Percentiles rank a stretch among this genome's conserved stretches.
These are phyloP conservation scores for Luzula sylvatica DNA, from an alignment of 176 grass and related monocot genomes.

Conservation along the genomic window DNA sequence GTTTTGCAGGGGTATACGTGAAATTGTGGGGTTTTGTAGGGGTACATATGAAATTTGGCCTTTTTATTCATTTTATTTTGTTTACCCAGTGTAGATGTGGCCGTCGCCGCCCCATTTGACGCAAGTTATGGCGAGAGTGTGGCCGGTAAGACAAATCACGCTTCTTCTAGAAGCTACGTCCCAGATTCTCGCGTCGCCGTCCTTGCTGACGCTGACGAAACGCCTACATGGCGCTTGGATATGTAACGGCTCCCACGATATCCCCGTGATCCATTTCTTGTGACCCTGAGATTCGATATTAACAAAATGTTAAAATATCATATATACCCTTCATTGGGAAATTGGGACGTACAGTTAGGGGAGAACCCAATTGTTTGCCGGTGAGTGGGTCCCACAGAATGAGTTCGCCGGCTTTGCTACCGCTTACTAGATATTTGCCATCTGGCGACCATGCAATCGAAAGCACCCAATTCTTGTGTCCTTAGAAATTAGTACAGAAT, in stretches of 20 bases:
- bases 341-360: slow-evolving; percentile 45
- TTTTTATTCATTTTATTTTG: too few relatives aligned
- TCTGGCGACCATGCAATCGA: slow-evolving; percentile 91
- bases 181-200: slow-evolving; percentile 95
- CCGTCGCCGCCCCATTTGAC: slow-evolving; percentile 97
- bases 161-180: slow-evolving; percentile 64
- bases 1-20: too few relatives aligned
- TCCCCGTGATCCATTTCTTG: slow-evolving; percentile 90
- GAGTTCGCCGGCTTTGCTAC: slow-evolving; percentile 90
- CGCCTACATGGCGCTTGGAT: slow-evolving; percentile 76
- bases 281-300: slow-evolving; percentile 59
- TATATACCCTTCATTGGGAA: too few relatives aligned
- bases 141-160: slow-evolving; percentile 72
- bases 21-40: too few relatives aligned
- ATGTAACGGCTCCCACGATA: slow-evolving; percentile 94
- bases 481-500: slow-evolving; percentile 15
- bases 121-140: slow-evolving; percentile 82
- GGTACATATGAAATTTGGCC: too few relatives aligned
- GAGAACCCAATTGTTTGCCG: slow-evolving; percentile 64
- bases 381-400: slow-evolving; percentile 83
- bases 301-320: too few relatives aligned
- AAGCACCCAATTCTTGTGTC: slow-evolving; percentile 99
- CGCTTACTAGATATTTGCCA: slow-evolving; percentile 86
- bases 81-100: slow-evolving; percentile 93
- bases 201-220: slow-evolving; percentile 94